Percentiles rank a stretch among this genome's conserved stretches.
phyloP scores from a whole-genome alignment of 129 eudicot species.

The Chrysanthemum makinoi region DNA sequence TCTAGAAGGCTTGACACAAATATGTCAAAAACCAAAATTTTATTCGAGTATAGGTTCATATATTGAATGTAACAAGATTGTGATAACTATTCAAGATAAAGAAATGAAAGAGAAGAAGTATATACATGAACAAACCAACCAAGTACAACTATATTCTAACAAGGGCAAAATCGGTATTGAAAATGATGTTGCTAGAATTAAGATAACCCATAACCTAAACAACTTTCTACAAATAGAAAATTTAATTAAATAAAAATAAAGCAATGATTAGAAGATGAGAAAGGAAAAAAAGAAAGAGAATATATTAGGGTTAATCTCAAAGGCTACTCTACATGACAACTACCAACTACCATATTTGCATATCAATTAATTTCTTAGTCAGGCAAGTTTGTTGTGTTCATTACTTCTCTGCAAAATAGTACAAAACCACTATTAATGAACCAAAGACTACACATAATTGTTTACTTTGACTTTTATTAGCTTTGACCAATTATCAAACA shows the following conservation, averaged over 20 bases:
- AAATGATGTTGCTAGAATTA: constrained; percentile 17
- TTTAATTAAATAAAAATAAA: neutral
- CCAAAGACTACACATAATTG: constrained; percentile 28
- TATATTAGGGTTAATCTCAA: constrained; percentile 34
- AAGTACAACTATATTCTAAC: constrained; percentile 9
- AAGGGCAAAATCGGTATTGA: constrained; percentile 26
- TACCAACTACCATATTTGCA: constrained; percentile 26
- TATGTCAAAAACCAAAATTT: neutral
- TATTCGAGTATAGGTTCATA: too few relatives aligned
- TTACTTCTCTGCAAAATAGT: constrained; percentile 27
- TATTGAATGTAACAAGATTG: too few relatives aligned
- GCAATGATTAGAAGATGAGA: constrained; percentile 26
- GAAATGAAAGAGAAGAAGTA: neutral
- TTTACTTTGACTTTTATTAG: constrained; percentile 30
- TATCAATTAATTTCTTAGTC: constrained; percentile 24
- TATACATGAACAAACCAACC: constrained; percentile 4
- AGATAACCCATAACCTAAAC: constrained; percentile 33
- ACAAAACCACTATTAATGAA: constrained; percentile 18
- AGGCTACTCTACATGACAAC: constrained; percentile 27
- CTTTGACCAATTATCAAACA: constrained; percentile 13
- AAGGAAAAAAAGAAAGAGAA: constrained; percentile 5
- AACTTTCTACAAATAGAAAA: constrained; percentile 34
- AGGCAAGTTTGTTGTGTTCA: constrained; percentile 33
- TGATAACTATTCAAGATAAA: too few relatives aligned
- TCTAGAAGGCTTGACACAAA: neutral